These are phyloP conservation scores for Eucalyptus coolabah DNA, from an alignment of 345 rosid species.

Conservation along the genomic window DNA sequence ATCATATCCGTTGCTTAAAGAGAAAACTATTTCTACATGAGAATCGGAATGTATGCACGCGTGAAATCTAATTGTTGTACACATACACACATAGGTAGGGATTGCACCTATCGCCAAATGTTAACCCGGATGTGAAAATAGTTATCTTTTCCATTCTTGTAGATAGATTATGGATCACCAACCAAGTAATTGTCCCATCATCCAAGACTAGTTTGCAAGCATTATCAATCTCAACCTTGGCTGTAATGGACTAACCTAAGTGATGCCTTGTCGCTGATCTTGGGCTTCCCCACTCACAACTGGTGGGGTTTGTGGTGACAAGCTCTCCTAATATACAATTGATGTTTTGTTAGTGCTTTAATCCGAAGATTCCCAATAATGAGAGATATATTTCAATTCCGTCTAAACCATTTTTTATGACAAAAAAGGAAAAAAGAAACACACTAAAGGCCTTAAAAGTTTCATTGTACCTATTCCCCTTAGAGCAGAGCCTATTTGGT, in stretches of 20 bases:
- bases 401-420: background rate
- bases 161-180: background rate
- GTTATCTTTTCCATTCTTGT: rapidly evolving
- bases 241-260: rapidly evolving
- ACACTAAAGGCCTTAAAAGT: background rate
- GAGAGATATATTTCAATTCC: background rate
- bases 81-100: background rate
- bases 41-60: background rate
- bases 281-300: background rate
- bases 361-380: background rate
- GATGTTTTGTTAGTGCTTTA: background rate
- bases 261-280: background rate
- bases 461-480: background rate
- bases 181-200: background rate
- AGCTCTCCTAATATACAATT: background rate
- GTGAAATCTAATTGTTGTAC: background rate
- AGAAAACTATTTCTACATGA: background rate
- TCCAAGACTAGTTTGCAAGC: background rate
- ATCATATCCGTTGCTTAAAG: background rate
- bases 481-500: background rate
- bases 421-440: background rate
- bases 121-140: background rate
- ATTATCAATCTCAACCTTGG: background rate
- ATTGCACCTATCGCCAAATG: background rate
- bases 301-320: background rate